Evolutionary conservation across 768 basidiomycete genomes (phyloP).

Genomic region (Leccinum truebloodii): DNA sequence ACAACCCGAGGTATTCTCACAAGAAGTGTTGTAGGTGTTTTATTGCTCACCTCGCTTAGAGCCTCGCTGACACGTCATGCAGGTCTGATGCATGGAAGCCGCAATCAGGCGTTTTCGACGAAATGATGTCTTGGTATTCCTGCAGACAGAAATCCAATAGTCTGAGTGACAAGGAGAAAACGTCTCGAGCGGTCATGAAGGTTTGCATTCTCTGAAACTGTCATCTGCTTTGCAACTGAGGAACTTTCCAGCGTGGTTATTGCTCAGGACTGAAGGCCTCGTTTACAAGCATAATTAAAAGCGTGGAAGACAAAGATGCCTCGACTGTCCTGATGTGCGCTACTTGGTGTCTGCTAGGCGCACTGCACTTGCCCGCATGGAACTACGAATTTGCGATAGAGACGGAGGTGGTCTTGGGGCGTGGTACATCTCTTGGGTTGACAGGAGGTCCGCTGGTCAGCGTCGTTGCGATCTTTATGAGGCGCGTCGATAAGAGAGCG

Average conservation of each 20-base stretch:
- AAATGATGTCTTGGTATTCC: neutral
- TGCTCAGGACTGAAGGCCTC: neutral
- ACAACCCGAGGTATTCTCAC: neutral
- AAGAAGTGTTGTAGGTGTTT: neutral
- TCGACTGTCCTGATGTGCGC: neutral
- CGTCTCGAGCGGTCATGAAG: neutral
- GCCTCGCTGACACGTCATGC: neutral
- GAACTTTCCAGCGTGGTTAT: neutral
- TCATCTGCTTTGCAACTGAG: neutral
- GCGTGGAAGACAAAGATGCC: neutral
- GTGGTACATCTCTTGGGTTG: too few species aligned
- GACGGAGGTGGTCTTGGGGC: neutral
- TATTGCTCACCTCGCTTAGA: neutral
- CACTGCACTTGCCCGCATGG: neutral
- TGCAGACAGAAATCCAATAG: neutral
- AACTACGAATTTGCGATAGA: neutral
- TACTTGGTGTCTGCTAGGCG: neutral
- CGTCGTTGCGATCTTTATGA: too few species aligned
- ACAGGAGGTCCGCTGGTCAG: too few species aligned
- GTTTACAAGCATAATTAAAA: neutral
- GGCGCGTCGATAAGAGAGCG: too few species aligned
- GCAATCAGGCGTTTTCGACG: neutral
- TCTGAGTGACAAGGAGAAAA: neutral
- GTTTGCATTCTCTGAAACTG: neutral
- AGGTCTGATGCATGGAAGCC: neutral